Evolutionary conservation across 805 yeast species (phyloP).

Genomic region (Wickerhamiella occidentalis): DNA sequence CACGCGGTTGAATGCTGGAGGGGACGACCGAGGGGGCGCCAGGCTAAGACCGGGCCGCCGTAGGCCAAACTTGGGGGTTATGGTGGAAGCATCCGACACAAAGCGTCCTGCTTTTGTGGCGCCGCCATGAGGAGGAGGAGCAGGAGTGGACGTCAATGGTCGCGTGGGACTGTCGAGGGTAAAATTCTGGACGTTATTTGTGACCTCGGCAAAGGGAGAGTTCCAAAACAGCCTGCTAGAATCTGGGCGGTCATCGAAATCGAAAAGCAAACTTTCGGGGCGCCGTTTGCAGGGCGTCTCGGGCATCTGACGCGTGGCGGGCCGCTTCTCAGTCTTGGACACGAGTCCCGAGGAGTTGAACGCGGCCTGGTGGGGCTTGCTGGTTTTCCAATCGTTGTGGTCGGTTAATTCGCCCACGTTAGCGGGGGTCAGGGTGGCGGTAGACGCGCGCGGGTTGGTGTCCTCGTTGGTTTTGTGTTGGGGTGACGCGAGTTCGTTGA

Average conservation of each 20-base stretch:
- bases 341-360: slow-evolving; percentile 63
- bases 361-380: slow-evolving; percentile 77
- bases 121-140: not conserved
- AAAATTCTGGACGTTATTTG: slow-evolving; percentile 4
- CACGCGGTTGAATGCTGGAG: not conserved
- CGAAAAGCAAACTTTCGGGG: slow-evolving; percentile 2
- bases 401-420: slow-evolving; percentile 9
- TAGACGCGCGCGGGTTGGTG: slow-evolving; percentile 10
- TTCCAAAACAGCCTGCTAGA: slow-evolving; percentile 3
- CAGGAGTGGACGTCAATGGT: slow-evolving; percentile 9
- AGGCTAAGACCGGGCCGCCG: slow-evolving; percentile 8
- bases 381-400: slow-evolving; percentile 25
- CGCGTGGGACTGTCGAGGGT: slow-evolving; percentile 9
- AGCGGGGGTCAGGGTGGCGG: slow-evolving; percentile 12
- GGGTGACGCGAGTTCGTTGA: not conserved
- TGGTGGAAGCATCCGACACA: slow-evolving; percentile 6
- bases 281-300: slow-evolving; percentile 48
- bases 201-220: slow-evolving; percentile 8
- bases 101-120: slow-evolving; percentile 1
- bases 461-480: not conserved
- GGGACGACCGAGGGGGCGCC: slow-evolving; percentile 1
- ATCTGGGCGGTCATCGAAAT: slow-evolving; percentile 8
- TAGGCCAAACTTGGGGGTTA: slow-evolving; percentile 8
- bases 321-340: slow-evolving; percentile 43
- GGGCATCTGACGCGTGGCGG: slow-evolving; percentile 34